Evolutionary conservation across 768 basidiomycete species (phyloP).

Genomic region (Phylloporus sp.): DNA sequence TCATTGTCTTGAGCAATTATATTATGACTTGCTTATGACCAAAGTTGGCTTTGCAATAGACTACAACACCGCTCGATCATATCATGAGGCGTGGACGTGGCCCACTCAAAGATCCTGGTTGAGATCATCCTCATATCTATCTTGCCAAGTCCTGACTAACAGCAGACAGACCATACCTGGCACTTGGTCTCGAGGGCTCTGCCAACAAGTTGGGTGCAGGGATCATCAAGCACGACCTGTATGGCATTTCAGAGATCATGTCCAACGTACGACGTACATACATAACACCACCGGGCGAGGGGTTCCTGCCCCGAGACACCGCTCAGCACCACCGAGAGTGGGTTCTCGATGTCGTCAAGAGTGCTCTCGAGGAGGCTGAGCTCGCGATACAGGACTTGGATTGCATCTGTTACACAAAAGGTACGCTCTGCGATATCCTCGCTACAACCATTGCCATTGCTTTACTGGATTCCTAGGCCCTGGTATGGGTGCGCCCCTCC

Average conservation of each 20-base stretch:
- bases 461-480: conserved; percentile 56
- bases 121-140: conserved; percentile 15
- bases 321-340: conserved; percentile 95
- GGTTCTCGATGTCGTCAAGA: conserved; percentile 76
- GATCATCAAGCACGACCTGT: conserved; percentile 75
- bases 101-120: conserved; percentile 35
- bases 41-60: background rate
- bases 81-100: conserved; percentile 11
- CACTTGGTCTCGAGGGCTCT: conserved; percentile 96
- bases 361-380: conserved; percentile 65
- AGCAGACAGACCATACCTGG: conserved; percentile 66
- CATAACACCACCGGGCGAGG: conserved; percentile 96
- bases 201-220: conserved; percentile 98
- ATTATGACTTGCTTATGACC: background rate
- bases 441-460: background rate
- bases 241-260: conserved; percentile 72
- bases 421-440: conserved; percentile 37
- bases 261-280: conserved; percentile 98
- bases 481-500: conserved; percentile 98
- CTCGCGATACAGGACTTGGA: conserved; percentile 77
- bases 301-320: conserved; percentile 94
- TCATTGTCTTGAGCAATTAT: conserved; percentile 9
- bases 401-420: conserved; percentile 97
- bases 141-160: conserved; percentile 7
- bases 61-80: background rate